Evolutionary conservation across 805 yeast species (phyloP).

Genomic region (Schwanniomyces pseudopolymorphus): DNA sequence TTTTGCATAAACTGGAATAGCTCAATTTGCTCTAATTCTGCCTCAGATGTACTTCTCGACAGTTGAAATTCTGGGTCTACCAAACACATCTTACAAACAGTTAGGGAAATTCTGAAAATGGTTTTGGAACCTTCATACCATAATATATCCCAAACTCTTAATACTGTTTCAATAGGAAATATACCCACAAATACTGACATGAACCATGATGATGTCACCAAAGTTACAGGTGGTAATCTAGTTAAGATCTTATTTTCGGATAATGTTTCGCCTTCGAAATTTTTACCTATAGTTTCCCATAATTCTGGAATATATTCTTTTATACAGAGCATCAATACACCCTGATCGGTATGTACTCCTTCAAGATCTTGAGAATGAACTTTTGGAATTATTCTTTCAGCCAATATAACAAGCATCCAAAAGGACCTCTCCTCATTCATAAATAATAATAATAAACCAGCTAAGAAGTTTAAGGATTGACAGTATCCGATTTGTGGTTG

Average conservation of each 20-base stretch:
- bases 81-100: conserved; percentile 67
- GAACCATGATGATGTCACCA: conserved; percentile 97
- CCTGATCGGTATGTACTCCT: conserved; percentile 95
- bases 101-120: conserved; percentile 76
- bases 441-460: conserved; percentile 80
- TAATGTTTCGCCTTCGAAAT: conserved; percentile 38
- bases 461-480: conserved; percentile 89
- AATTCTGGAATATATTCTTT: conserved; percentile 80
- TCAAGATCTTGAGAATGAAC: conserved; percentile 87
- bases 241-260: conserved; percentile 56
- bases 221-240: conserved; percentile 83
- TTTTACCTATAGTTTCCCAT: conserved; percentile 56
- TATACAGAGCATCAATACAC: conserved; percentile 84
- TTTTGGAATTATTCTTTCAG: conserved; percentile 83
- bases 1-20: conserved; percentile 84
- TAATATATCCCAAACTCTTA: conserved; percentile 92
- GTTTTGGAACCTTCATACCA: conserved; percentile 91
- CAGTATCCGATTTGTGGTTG: conserved; percentile 94
- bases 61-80: conserved; percentile 59
- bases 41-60: conserved; percentile 18
- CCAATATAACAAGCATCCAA: conserved; percentile 93
- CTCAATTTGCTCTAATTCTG: conserved; percentile 44
- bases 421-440: conserved; percentile 88
- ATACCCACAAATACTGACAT: conserved; percentile 95
- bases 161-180: conserved; percentile 82